Evolutionary conservation across 1,284 basidiomycete genomes (phyloP).

Genomic region (Dichomitus squalens): DNA sequence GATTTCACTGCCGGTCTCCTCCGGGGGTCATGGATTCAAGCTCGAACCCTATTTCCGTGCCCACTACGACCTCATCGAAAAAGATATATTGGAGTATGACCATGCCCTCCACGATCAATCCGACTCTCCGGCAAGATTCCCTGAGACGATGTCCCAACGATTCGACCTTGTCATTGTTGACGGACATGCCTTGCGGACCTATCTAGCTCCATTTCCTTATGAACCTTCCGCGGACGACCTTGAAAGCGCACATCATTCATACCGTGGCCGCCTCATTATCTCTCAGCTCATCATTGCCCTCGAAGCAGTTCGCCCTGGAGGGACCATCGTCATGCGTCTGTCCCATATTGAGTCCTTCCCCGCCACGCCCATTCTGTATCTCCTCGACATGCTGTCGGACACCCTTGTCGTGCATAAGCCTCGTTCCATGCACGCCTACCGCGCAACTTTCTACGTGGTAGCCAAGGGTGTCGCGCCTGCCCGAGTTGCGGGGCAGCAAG

Average conservation of each 20-base stretch:
- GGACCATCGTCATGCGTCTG: constrained; percentile 34
- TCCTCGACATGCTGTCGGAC: constrained; percentile 32
- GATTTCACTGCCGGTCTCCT: constrained; percentile 28
- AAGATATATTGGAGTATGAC: constrained; percentile 27
- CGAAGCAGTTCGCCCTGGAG: constrained; percentile 24
- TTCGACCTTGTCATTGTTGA: constrained; percentile 37
- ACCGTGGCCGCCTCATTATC: constrained; percentile 31
- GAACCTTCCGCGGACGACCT: not conserved
- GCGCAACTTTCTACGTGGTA: constrained; percentile 36
- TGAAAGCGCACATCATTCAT: not conserved
- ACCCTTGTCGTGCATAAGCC: constrained; percentile 10
- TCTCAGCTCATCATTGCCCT: constrained; percentile 35
- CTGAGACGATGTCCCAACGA: constrained; percentile 6
- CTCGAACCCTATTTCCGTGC: constrained; percentile 15
- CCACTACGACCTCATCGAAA: constrained; percentile 26
- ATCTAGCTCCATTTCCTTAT: not conserved
- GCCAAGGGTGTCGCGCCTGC: constrained; percentile 24
- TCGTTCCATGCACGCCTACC: constrained; percentile 29
- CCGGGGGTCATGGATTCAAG: constrained; percentile 28
- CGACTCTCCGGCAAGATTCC: constrained; percentile 4
- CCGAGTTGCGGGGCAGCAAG: not conserved
- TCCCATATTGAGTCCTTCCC: constrained; percentile 27
- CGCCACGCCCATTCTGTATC: constrained; percentile 32
- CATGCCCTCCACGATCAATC: constrained; percentile 11
- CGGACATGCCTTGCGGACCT: constrained; percentile 32